Evolutionary conservation across 2,329 filamentous ascomycete species (phyloP), one percentile per base, ranked within the genome.

Genomic region (Massarina eburnea): DNA sequence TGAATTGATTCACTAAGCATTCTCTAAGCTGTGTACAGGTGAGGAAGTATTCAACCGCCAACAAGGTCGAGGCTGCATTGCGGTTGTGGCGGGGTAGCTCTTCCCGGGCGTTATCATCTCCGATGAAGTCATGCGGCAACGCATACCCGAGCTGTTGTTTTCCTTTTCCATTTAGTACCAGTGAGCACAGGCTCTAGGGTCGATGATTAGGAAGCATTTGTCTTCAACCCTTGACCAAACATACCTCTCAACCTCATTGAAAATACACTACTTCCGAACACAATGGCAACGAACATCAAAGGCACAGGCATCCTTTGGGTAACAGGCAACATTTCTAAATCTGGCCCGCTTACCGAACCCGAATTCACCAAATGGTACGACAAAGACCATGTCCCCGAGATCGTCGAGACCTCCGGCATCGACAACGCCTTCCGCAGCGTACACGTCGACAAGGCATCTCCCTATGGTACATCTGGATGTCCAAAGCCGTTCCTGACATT

Each of bases 281-380:
- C 36, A 12, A 55, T 55, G 53, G 27, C 49, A 8, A 3, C 43
- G 29, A 24, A 43, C 21, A 57, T 62, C 42, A 56, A 58, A 52
- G 66, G 66, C 30, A 58, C 52, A 4, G 67, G 67, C 20, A 55
- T 67, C 15, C 57, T 68, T 33, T 68, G 57, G 43, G 67, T 70
- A 33, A 56, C 47, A 33, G 61, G 60, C 7, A 48, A 46, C 8
- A 66, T 69, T 52, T 52, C 57, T 10, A 42, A 49, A 4, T 39
- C 47, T 4, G 57, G 63, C 22, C 52, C 66, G 21, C 61, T 72
- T 38, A 46, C 57, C 42, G 63, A 69, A 40, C 20, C 52, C 9
- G 58, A 57, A 7, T 72, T 61, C 39, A 43, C 70, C 32, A 52
- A 59, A 37, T 73, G 71, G 71, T 73, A 73, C 51, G 70, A 72